phyloP scores from a whole-genome alignment of 495 filamentous ascomycete genomes.

The Lentithecium fluviatile region DNA sequence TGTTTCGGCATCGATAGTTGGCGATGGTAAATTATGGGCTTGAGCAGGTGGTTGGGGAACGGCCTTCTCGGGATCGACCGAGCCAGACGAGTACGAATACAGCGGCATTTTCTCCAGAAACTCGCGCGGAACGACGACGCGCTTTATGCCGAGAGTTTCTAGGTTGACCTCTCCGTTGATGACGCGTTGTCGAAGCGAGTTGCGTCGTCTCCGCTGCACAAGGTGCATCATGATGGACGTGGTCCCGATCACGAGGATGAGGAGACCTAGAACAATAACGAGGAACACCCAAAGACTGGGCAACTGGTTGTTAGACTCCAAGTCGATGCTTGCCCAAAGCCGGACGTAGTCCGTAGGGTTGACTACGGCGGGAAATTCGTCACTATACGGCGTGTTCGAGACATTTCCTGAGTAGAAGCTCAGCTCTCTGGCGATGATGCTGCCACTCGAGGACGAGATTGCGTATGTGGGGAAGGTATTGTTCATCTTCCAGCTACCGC shows the following conservation, averaged over 20 bases:
- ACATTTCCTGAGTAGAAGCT: conserved; percentile 73
- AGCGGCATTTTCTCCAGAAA: conserved; percentile 70
- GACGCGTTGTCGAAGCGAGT: conserved; percentile 64
- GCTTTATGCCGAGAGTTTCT: conserved; percentile 75
- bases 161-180: conserved; percentile 74
- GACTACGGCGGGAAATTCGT: conserved; percentile 51
- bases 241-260: conserved; percentile 61
- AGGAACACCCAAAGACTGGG: conserved; percentile 82
- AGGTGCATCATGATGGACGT: conserved; percentile 73
- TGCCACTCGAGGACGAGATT: conserved; percentile 64
- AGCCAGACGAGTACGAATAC: conserved; percentile 58
- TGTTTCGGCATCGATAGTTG: conserved; percentile 26
- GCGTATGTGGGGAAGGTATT: conserved; percentile 81
- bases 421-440: conserved; percentile 67
- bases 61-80: conserved; percentile 12
- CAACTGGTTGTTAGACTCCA: conserved; percentile 46
- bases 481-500: conserved; percentile 59
- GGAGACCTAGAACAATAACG: conserved; percentile 72
- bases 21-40: conserved; percentile 22
- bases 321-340: conserved; percentile 63
- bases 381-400: conserved; percentile 56
- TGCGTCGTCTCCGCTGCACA: conserved; percentile 65
- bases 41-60: conserved; percentile 3
- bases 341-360: conserved; percentile 49
- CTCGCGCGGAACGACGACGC: conserved; percentile 65